Evolutionary conservation across 257 asterid genomes (phyloP).

Genomic region (Prunella vulgaris): DNA sequence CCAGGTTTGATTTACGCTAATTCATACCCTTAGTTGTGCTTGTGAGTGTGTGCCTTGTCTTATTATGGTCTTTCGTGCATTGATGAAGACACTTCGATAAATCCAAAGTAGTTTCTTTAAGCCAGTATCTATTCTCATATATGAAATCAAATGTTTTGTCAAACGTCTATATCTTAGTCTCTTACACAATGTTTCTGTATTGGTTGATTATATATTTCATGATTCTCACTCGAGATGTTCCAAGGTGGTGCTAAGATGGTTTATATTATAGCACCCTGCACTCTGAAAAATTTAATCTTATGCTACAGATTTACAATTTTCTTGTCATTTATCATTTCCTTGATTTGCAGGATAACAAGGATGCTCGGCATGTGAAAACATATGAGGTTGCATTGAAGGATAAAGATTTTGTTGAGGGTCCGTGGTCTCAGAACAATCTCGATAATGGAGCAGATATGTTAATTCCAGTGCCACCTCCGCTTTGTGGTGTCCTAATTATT

Average conservation of each 20-base stretch:
- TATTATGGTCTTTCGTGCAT: background rate
- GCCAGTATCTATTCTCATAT: background rate
- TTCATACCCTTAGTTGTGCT: background rate
- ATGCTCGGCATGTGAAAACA: constrained; percentile 87
- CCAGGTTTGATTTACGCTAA: constrained; percentile 48
- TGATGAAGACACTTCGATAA: background rate
- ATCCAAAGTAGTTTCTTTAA: background rate
- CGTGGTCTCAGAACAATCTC: constrained; percentile 94
- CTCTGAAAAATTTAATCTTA: background rate
- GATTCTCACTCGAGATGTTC: background rate
- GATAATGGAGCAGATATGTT: constrained; percentile 89
- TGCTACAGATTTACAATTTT: constrained; percentile 3
- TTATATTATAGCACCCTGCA: constrained; percentile 1
- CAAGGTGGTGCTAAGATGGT: constrained; percentile 1
- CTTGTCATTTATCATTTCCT: background rate
- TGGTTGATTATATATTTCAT: background rate
- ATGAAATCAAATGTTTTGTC: constrained; percentile 9
- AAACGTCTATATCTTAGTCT: background rate
- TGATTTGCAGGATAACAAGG: constrained; percentile 74
- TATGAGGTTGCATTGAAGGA: constrained; percentile 87
- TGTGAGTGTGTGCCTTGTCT: constrained; percentile 1
- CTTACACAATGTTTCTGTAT: background rate
- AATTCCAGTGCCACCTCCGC: constrained; percentile 92
- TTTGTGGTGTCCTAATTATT: constrained; percentile 85
- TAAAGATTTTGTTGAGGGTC: constrained; percentile 91